Evolutionary conservation across 371 early-diverging fungal species (phyloP).

Genomic region (Zychaea mexicana): DNA sequence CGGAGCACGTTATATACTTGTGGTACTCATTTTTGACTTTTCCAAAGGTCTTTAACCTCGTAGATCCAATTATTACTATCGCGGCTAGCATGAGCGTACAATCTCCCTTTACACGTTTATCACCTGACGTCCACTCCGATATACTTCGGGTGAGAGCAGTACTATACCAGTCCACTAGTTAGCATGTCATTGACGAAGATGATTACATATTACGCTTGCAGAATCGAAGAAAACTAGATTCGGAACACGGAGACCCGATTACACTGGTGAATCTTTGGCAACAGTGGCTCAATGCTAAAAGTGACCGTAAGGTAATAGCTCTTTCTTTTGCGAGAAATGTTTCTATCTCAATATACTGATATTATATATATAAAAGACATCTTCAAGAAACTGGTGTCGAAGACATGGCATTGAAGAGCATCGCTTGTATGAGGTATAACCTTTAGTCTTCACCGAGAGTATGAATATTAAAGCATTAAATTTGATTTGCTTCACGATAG

Average conservation of each 20-base stretch:
- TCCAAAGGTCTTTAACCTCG: conserved; percentile 58
- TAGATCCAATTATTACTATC: conserved; percentile 81
- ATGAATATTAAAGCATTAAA: neutral
- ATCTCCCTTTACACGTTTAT: conserved; percentile 62
- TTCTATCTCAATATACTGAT: neutral
- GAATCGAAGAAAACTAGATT: conserved; percentile 56
- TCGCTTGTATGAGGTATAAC: conserved; percentile 69
- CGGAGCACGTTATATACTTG: neutral
- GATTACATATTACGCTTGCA: conserved; percentile 14
- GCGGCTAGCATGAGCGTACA: conserved; percentile 79
- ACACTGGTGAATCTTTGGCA: conserved; percentile 66
- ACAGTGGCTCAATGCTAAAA: conserved; percentile 64
- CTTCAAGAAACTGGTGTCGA: conserved; percentile 64
- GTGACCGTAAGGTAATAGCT: conserved; percentile 33
- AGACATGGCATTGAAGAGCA: conserved; percentile 71
- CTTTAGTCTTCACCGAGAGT: too few relatives aligned
- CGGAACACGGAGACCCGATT: conserved; percentile 69
- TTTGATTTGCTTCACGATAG: conserved; percentile 16
- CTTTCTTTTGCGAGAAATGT: neutral
- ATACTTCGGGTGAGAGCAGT: conserved; percentile 39
- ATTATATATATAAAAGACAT: conserved; percentile 29
- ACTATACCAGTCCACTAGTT: too few relatives aligned
- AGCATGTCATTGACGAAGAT: neutral
- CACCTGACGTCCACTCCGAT: conserved; percentile 42
- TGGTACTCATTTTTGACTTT: neutral